These are phyloP conservation scores for Flaveria floridana DNA, from an alignment of 140 eudicot genomes.

Conservation along the genomic window DNA sequence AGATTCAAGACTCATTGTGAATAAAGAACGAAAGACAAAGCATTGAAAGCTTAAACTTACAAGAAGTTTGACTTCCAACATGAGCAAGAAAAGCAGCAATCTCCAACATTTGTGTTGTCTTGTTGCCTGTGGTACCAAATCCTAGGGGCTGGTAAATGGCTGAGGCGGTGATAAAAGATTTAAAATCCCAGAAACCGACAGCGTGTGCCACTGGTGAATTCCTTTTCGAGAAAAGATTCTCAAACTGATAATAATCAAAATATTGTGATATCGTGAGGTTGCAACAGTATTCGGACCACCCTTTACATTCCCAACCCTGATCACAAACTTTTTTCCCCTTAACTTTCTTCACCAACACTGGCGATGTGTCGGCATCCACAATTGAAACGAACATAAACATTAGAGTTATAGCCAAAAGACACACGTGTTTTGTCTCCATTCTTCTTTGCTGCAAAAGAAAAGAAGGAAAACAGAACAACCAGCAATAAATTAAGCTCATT, in stretches of 20 bases:
- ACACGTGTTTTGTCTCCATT: slow-evolving; percentile 37
- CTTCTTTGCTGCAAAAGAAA: slow-evolving; percentile 12
- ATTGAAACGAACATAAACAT: slow-evolving; percentile 30
- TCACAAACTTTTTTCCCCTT: slow-evolving; percentile 67
- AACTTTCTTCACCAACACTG: slow-evolving; percentile 47
- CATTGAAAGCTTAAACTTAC: slow-evolving; percentile 39
- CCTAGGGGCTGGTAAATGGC: slow-evolving; percentile 67
- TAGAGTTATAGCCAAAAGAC: slow-evolving; percentile 27
- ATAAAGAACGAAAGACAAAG: slow-evolving; percentile 10
- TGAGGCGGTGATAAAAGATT: slow-evolving; percentile 70
- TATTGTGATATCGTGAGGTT: slow-evolving; percentile 68
- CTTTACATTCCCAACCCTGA: slow-evolving; percentile 79
- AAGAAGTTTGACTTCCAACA: slow-evolving; percentile 81
- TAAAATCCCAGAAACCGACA: slow-evolving; percentile 76
- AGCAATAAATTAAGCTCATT: slow-evolving; percentile 7
- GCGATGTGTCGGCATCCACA: slow-evolving; percentile 32
- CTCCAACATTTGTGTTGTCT: slow-evolving; percentile 70
- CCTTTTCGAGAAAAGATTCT: slow-evolving; percentile 68
- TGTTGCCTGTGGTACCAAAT: slow-evolving; percentile 82
- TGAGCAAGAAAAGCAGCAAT: slow-evolving; percentile 81
- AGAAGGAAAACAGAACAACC: background rate
- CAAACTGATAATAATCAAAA: slow-evolving; percentile 73
- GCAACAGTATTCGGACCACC: slow-evolving; percentile 67
- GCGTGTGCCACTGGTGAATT: slow-evolving; percentile 78
- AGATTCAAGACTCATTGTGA: background rate